Evolutionary conservation across 2,329 filamentous ascomycete genomes (phyloP), one percentile per base, ranked within the genome.

Genomic region (Atkinsonella texensis): DNA sequence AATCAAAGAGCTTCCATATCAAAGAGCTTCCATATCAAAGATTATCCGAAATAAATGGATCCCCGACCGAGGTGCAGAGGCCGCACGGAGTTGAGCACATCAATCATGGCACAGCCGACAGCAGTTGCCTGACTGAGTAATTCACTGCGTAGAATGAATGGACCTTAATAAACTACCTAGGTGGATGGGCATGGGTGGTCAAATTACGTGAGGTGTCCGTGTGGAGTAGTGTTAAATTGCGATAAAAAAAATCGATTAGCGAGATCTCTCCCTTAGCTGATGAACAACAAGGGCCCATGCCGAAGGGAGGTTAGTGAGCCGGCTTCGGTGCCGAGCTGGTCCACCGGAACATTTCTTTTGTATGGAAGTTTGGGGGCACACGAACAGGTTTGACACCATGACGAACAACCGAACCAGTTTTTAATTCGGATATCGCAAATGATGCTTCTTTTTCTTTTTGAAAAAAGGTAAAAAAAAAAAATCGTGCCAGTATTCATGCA

Each of bases 21-120:
- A 96, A 96, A 73, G 82, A 94, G 87, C 74, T 94, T 85, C 68
- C 91, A 97, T 68, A 66, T 96, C 65, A 96, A 96, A 73, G 82
- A 94, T 56, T 82, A 83, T 62, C 80, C 80, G 44, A 83, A 82
- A 69, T 81, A 73, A 47, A 28, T 10, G 42, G n/a, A 18, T 42
- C 60, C 35, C 8, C n/a, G 18, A 23, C 20, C 20, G 28, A 8
- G 5, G 20, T 23, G 20, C 5, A 23, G 20, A 23, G 20, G 20
- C 20, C 20, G 20, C 5, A 23, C 3, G 20, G 20, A 8, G 28
- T 28, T 28, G 28, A 28, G 28, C 28, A 20, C 31, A 35, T 46
- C 4, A 9, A 33, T 12, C 31, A 44, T 15, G 13, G 15, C 33
- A 23, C 32, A 12, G 45, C 35, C 17, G 15, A 18, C 17, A 18